These are phyloP conservation scores for Pseudogymnoascus sp. DNA, from an alignment of 2,329 filamentous ascomycete genomes.

Conservation along the genomic window DNA sequence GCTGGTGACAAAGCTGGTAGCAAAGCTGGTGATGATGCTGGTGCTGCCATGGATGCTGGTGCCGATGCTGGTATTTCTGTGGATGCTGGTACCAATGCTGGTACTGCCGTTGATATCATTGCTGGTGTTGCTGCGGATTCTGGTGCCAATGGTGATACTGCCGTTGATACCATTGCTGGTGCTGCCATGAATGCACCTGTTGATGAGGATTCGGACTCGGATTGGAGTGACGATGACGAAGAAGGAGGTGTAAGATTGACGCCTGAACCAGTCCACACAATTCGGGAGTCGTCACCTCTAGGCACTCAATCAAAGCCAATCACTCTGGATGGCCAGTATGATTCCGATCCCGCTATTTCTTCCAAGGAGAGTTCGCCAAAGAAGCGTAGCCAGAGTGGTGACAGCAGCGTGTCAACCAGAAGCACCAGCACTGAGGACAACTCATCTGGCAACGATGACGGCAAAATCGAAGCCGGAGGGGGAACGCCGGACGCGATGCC, in stretches of 20 bases:
- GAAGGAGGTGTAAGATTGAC: background rate
- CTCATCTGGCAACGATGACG: background rate
- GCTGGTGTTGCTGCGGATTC: background rate
- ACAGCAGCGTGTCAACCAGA: background rate
- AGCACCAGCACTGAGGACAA: background rate
- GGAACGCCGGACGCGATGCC: background rate
- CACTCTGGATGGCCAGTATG: background rate
- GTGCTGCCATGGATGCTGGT: too few species aligned
- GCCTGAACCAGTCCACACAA: background rate
- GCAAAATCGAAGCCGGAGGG: background rate
- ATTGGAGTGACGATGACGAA: background rate
- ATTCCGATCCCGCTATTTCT: background rate
- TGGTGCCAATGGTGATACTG: background rate
- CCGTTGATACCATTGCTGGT: background rate
- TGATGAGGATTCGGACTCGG: background rate
- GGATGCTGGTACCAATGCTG: too few species aligned
- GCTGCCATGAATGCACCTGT: background rate
- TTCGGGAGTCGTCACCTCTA: background rate
- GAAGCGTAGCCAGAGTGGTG: background rate
- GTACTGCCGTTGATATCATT: background rate
- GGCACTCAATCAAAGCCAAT: background rate
- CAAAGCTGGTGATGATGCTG: too few species aligned
- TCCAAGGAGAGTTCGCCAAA: background rate
- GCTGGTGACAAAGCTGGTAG: too few species aligned
- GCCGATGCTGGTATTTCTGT: too few species aligned